Percentiles rank a stretch among this genome's conserved stretches.
Evolutionary conservation across 2,329 filamentous ascomycete genomes (phyloP).

Genomic region (Diplodia scrobiculata): DNA sequence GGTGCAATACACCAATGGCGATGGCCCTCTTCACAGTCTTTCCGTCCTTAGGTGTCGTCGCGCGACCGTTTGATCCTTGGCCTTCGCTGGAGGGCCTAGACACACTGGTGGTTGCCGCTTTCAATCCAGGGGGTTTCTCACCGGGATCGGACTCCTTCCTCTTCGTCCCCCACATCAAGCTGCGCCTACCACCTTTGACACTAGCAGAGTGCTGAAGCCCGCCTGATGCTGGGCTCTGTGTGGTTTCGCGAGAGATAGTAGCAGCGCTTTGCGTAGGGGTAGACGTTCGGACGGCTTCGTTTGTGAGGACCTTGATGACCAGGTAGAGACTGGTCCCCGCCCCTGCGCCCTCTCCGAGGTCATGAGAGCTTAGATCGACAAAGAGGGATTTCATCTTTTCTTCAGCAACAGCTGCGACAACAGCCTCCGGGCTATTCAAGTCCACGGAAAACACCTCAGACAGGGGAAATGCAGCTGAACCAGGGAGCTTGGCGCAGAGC

Average conservation of each 20-base stretch:
- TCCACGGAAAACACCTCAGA: constrained; percentile 84
- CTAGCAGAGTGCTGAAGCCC: constrained; percentile 41
- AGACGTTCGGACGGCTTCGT: constrained; percentile 49
- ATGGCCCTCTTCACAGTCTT: constrained; percentile 67
- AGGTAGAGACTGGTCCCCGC: constrained; percentile 76
- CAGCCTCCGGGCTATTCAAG: constrained; percentile 71
- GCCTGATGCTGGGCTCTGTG: constrained; percentile 33
- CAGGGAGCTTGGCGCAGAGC: constrained; percentile 70
- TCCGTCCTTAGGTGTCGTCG: constrained; percentile 39
- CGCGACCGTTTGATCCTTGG: constrained; percentile 32
- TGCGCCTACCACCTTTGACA: constrained; percentile 50
- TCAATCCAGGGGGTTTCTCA: constrained; percentile 26
- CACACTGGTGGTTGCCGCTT: constrained; percentile 6
- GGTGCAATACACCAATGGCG: constrained; percentile 74
- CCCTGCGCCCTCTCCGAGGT: constrained; percentile 66
- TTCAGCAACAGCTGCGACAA: constrained; percentile 65
- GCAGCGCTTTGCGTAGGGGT: constrained; percentile 40
- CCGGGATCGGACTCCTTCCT: constrained; percentile 48
- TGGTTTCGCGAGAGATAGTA: constrained; percentile 36
- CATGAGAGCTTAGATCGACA: constrained; percentile 76
- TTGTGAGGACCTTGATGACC: constrained; percentile 74
- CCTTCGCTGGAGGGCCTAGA: constrained; percentile 22
- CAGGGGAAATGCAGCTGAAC: constrained; percentile 65
- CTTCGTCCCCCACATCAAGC: constrained; percentile 65
- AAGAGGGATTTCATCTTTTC: constrained; percentile 82